Base-by-base conservation (phyloP, 352 stramenopile genomes). In the Vaucheria bursata region DNA sequence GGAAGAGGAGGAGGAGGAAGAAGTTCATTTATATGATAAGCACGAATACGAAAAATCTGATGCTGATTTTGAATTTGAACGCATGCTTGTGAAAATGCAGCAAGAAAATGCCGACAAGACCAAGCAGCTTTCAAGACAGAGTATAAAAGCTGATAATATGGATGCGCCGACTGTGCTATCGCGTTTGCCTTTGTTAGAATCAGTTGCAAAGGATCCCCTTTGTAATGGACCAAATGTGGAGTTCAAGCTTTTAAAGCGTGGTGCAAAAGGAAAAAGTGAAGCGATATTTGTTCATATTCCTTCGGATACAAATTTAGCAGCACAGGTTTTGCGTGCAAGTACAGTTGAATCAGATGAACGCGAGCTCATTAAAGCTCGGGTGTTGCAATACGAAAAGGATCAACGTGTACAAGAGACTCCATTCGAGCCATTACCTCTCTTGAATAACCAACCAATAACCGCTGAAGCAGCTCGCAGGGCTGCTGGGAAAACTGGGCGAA, bases 191-290 rank as follows among this genome's bases (percentile, higher is more conserved):
- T 1, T 33, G 7, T 34, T 36, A 38, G 74, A 32, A 37, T 75
- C 84, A 49, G 90, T 88, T 3, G n/a, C n/a, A n/a, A n/a, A n/a
- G n/a, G n/a, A n/a, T n/a, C n/a, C n/a, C n/a, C n/a, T n/a, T n/a
- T n/a, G n/a, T n/a, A n/a, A n/a, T n/a, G n/a, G n/a, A n/a, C n/a
- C n/a, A n/a, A n/a, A n/a, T n/a, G 88, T 94, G 18, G 85, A 91
- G 34, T 98, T 98, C 79, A 93, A 95, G 35, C 89, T 98, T 77
- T 82, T 98, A 2, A 96, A 96, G 76, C 92, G 94, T 65, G 94
- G 95, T 25, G 96, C 96, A 86, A 97, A 97, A 86, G 95, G 95
- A 77, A 97, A 97, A 78, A 88, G 97, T 72, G 95, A 98, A 77
- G 91, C 94, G 0, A 93, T 95, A 32, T 86, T 93, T 66, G 82